phyloP scores from a whole-genome alignment of 139 green algal genomes.

The Chlorella vulgaris region DNA sequence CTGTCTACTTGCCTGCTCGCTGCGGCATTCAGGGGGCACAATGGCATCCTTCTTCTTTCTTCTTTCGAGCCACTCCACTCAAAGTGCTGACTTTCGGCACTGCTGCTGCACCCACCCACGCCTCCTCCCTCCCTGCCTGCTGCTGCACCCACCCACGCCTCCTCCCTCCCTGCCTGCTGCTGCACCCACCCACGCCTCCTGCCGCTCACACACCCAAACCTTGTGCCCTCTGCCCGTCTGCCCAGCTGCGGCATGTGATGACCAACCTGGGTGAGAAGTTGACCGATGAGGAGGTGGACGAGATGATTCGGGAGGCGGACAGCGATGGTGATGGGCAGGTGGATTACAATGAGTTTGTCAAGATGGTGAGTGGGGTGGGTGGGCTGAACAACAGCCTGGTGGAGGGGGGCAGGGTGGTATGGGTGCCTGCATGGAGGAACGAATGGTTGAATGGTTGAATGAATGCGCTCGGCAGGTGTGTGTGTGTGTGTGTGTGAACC shows the following conservation, averaged over 20 bases:
- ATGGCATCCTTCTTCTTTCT: too few species aligned
- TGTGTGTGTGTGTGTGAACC: background rate
- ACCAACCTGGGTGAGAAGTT: constrained; percentile 69
- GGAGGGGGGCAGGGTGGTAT: background rate
- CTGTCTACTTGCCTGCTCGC: background rate
- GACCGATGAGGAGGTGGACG: constrained; percentile 98
- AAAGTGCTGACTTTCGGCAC: too few species aligned
- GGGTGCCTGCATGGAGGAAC: background rate
- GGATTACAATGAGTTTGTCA: constrained; percentile 94
- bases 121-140: too few species aligned
- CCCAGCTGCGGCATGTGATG: constrained; percentile 89
- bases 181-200: too few species aligned
- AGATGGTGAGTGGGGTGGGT: constrained; percentile 38
- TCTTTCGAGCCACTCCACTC: too few species aligned
- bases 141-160: too few species aligned
- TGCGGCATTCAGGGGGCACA: too few species aligned
- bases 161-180: too few species aligned
- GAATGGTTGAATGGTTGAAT: too few species aligned
- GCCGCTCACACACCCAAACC: too few species aligned
- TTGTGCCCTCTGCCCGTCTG: background rate
- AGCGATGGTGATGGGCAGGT: constrained; percentile 91
- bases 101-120: too few species aligned
- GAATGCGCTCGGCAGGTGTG: background rate
- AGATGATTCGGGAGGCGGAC: constrained; percentile 97
- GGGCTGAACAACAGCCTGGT: background rate